phyloP scores from a whole-genome alignment of 495 filamentous ascomycete genomes.

The Talaromyces ruber region DNA sequence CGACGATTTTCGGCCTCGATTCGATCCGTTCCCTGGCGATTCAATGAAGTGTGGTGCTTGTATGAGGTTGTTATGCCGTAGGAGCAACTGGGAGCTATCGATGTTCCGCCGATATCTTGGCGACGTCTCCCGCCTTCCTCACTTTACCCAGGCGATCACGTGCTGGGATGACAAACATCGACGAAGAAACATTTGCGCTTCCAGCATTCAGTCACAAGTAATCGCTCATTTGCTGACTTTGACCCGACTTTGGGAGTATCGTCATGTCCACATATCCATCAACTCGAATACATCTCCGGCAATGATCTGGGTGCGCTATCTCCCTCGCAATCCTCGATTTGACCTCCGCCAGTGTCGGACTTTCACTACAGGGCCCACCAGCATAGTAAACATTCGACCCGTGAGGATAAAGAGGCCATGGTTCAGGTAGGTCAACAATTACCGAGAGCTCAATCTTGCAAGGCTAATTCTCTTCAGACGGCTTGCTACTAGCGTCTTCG shows the following conservation, averaged over 20 bases:
- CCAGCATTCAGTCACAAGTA: not conserved
- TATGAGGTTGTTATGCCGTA: not conserved
- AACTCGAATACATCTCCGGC: constrained; percentile 13
- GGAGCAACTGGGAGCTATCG: constrained; percentile 8
- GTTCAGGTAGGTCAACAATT: constrained; percentile 21
- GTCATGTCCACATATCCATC: constrained; percentile 8
- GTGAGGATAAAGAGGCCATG: constrained; percentile 32
- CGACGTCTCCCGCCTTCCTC: not conserved
- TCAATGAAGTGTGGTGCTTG: not conserved
- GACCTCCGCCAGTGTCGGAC: constrained; percentile 15
- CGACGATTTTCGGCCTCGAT: not conserved
- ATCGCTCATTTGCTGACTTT: not conserved
- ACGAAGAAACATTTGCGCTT: not conserved
- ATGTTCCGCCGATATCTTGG: not conserved
- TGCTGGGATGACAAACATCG: constrained; percentile 5
- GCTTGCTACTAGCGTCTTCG: constrained; percentile 21
- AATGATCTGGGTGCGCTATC: constrained; percentile 30
- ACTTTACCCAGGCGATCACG: constrained; percentile 8
- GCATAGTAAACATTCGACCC: constrained; percentile 20
- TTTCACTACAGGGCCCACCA: constrained; percentile 7
- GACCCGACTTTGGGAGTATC: not conserved
- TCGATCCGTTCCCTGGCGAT: not conserved
- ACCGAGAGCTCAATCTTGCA: constrained; percentile 4
- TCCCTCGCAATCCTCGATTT: constrained; percentile 21
- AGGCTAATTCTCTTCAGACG: constrained; percentile 11